Conservation (phyloP, 164 flowering plant genomes). For the Sextonia rubra region DNA sequence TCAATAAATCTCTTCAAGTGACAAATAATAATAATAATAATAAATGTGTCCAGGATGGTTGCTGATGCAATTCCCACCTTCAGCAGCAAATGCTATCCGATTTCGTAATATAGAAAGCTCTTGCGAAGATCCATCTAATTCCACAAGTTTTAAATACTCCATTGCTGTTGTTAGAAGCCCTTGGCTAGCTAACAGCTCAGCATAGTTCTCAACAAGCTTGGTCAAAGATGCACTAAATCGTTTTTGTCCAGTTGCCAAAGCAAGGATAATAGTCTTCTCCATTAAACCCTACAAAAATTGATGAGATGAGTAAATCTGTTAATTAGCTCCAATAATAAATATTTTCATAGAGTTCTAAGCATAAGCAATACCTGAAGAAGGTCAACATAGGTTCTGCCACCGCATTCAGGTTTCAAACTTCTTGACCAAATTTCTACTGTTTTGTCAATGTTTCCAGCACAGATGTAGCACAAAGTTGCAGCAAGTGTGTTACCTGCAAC, state of each 20-base stretch:
- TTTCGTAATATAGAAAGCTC: conserved; percentile 80
- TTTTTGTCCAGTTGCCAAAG: conserved; percentile 85
- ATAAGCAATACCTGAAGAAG: conserved; percentile 69
- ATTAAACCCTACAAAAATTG: conserved; percentile 62
- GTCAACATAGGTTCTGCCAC: conserved; percentile 71
- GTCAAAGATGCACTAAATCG: conserved; percentile 71
- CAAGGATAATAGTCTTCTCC: conserved; percentile 96
- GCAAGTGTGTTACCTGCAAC: conserved; percentile 67
- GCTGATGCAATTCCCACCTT: conserved; percentile 39
- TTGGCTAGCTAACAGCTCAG: conserved; percentile 94
- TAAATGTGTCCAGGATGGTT: neutral
- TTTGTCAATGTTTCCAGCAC: conserved; percentile 92
- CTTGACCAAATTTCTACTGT: conserved; percentile 95
- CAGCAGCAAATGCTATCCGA: conserved; percentile 63
- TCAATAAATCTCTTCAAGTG: too few species aligned
- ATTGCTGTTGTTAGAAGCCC: conserved; percentile 85
- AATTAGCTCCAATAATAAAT: neutral
- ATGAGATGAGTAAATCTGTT: neutral
- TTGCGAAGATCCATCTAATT: conserved; percentile 71
- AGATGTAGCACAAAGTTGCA: conserved; percentile 90
- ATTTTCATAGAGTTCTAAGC: neutral
- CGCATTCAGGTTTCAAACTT: conserved; percentile 47
- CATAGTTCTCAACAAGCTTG: conserved; percentile 91
- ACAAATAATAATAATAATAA: too few species aligned
- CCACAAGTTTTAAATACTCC: conserved; percentile 86